phyloP scores from a whole-genome alignment of 768 basidiomycete species.

The Auricularia heimuer region DNA sequence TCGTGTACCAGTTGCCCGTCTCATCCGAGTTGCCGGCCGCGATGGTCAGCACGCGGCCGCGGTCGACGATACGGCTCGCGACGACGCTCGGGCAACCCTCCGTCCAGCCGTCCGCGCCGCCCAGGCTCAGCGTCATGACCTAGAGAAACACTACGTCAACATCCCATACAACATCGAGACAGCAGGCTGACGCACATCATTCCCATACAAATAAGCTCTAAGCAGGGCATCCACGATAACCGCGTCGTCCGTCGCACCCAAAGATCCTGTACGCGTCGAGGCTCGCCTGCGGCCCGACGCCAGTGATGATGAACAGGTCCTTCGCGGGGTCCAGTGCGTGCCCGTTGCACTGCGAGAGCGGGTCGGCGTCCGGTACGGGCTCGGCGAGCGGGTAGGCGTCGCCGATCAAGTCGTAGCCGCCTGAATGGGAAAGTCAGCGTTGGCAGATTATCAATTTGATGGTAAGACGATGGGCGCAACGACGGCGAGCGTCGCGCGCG shows the following conservation, averaged over 20 bases:
- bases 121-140: slow-evolving; percentile 25
- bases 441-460: too few species aligned
- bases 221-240: slow-evolving; percentile 6
- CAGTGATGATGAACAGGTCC: slow-evolving; percentile 26
- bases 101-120: slow-evolving; percentile 24
- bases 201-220: slow-evolving; percentile 14
- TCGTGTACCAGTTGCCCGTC: slow-evolving; percentile 24
- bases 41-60: slow-evolving; percentile 21
- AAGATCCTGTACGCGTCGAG: slow-evolving; percentile 19
- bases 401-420: slow-evolving; percentile 10
- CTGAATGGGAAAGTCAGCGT: not conserved
- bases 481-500: too few species aligned
- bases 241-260: slow-evolving; percentile 29
- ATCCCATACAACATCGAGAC: too few species aligned
- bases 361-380: slow-evolving; percentile 5
- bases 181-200: slow-evolving; percentile 16
- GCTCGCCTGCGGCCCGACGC: slow-evolving; percentile 25
- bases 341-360: not conserved
- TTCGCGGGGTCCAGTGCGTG: slow-evolving; percentile 10
- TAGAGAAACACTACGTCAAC: not conserved
- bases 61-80: slow-evolving; percentile 19
- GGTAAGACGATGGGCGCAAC: too few species aligned
- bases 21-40: slow-evolving; percentile 25
- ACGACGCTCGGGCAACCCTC: slow-evolving; percentile 20
- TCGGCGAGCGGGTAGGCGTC: not conserved